phyloP scores from a whole-genome alignment of 2,329 filamentous ascomycete species.

The Hypoxylon sp. region DNA sequence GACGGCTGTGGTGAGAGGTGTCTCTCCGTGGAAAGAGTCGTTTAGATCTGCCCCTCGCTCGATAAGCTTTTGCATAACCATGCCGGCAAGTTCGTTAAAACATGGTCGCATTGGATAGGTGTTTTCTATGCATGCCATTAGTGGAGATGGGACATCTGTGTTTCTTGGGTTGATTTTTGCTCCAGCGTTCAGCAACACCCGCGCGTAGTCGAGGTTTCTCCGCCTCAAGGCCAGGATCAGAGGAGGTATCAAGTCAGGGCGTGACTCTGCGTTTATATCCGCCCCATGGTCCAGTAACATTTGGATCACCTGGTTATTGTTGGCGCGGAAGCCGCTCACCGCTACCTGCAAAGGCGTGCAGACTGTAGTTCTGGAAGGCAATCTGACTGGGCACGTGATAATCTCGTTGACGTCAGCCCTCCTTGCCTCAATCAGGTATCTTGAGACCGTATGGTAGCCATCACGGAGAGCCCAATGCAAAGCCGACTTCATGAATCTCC shows the following conservation, averaged over 20 bases:
- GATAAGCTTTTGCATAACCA: constrained; percentile 23
- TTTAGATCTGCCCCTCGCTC: constrained; percentile 13
- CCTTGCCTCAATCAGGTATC: constrained; percentile 17
- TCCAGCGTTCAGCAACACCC: constrained; percentile 15
- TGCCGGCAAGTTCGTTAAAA: too few species aligned
- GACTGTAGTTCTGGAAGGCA: neutral
- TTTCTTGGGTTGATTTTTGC: constrained; percentile 10
- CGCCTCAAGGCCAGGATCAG: constrained; percentile 4
- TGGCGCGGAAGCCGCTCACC: neutral
- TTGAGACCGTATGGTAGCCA: constrained; percentile 1
- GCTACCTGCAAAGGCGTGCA: constrained; percentile 20
- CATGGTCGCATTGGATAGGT: too few species aligned
- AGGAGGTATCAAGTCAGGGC: constrained; percentile 1
- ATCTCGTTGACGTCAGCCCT: constrained; percentile 15
- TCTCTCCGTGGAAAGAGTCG: neutral
- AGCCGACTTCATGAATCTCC: neutral
- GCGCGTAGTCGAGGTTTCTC: constrained; percentile 9
- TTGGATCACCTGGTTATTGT: constrained; percentile 9
- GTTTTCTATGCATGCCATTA: constrained; percentile 12
- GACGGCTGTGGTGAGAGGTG: constrained; percentile 22
- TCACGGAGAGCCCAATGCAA: constrained; percentile 15
- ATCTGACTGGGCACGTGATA: neutral
- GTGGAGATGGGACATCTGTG: constrained; percentile 3
- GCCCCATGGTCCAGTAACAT: constrained; percentile 24
- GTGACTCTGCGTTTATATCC: constrained; percentile 8